Base-by-base conservation (phyloP, 2,329 filamentous ascomycete species). In the Alternaria rosae region DNA sequence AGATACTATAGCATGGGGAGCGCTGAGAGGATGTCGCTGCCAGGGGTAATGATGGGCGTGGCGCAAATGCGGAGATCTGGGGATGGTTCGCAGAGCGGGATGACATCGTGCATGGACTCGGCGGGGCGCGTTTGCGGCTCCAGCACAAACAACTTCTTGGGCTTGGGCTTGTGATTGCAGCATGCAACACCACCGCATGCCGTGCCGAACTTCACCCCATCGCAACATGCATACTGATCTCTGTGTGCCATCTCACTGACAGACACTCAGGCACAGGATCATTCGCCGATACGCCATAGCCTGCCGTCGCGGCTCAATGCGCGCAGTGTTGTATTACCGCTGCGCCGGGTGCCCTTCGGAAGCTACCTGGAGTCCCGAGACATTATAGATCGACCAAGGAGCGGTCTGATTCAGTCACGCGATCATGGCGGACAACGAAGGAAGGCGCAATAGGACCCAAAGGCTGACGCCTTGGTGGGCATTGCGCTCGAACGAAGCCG, bases 401-500 rank as follows among this genome's bases (percentile, higher is more conserved):
- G n/a, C 54, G 54, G 28, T 25, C 20, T 28, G 8, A 28, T 28
- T 15, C 11, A 11, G 12, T 26, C 20, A 35, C 32, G n/a, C 38
- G 45, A 59, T n/a, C 25, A 66, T 66, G 64, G 30, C 44, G 12
- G 20, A 44, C 20, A 51, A 52, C n/a, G 42, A 23, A 44, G 43
- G 55, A 17, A 26, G 17, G 13, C 21, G 26, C 20, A 30, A 17
- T 7, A 13, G 17, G 3, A 23, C 20, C 3, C 12, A 20, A 25
- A 32, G n/a, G 23, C 47, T 45, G 38, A 32, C 35, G 35, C 35
- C 35, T 17, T 38, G 48, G 23, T 56, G 48, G 30, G 50, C 30
- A 23, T 21, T 61, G 50, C 57, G 54, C 42, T 59, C 55, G 8
- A 57, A 43, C n/a, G 62, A 61, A n/a, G 52, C 44, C 28, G 54